Base-by-base conservation (phyloP, 257 asterid genomes). In the Nicotiana knightiana region DNA sequence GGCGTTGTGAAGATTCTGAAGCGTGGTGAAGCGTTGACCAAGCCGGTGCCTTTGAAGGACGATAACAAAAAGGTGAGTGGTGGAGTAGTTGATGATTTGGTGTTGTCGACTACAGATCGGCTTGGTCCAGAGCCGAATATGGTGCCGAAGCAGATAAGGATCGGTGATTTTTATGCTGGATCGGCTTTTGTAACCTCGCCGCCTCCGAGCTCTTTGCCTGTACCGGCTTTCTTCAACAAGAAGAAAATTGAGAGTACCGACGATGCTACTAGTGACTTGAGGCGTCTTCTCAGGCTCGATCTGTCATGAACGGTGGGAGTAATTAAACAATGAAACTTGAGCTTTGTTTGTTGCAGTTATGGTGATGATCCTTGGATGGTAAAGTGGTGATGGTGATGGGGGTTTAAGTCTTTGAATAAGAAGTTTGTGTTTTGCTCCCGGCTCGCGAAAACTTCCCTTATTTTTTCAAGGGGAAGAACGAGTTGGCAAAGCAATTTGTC, bases 391-490 rank as follows among this genome's bases (percentile, higher is more conserved):
- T 43, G 79, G 58, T 2, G 75, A 39, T 5, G 18, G 26, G 4
- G 16, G 4, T 24, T 21, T 1, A 59, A 59, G 70, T 28, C 18
- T 12, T 28, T 9, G 75, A 70, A 48, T 70, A 48, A 39, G 30
- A 46, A 63, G 43, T 16, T 75, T 57, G 64, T 24, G 54, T 55
- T 46, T 65, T 82, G 85, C 77, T 68, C 67, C 81, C 11, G 58
- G 15, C 79, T 53, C 80, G 53, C 6, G 37, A 10, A 9, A 67
- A 24, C 63, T 82, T 85, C 87, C 86, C 86, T 88, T 85, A 85
- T 88, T 84, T 88, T 88, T 88, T 88, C 90, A 85, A 67, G 81
- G 88, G 90, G 88, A 68, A 85, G 75, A 79, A 51, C 51, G 84
- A 81, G 76, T 85, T 83, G 4, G 68, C 37, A 39, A 54, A 58